phyloP scores from a whole-genome alignment of 176 grass and related monocot genomes.

The Avena eriantha region DNA sequence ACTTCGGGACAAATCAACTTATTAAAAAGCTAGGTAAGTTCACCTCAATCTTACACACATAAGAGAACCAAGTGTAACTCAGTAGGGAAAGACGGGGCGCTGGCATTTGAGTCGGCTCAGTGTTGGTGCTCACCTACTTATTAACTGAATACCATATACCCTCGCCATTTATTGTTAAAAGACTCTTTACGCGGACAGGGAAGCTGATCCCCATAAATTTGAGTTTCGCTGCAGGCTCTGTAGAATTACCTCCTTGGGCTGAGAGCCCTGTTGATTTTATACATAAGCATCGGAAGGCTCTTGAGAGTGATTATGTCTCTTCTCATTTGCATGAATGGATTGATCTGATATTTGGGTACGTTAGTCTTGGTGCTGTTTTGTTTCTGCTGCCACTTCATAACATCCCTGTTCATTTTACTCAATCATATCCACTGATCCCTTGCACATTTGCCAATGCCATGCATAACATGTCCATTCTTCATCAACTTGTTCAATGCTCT shows the following conservation, averaged over 20 bases:
- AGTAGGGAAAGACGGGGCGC: not conserved
- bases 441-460: slow-evolving; percentile 37
- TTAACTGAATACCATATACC: not conserved
- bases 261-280: slow-evolving; percentile 92
- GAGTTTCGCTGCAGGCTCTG: slow-evolving; percentile 61
- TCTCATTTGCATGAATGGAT: slow-evolving; percentile 94
- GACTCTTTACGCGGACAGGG: not conserved
- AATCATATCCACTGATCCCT: slow-evolving; percentile 9
- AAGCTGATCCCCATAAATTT: slow-evolving; percentile 27
- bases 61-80: slow-evolving; percentile 17
- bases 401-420: slow-evolving; percentile 24
- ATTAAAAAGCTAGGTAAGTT: slow-evolving; percentile 65
- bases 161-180: not conserved
- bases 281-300: slow-evolving; percentile 85
- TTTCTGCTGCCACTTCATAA: slow-evolving; percentile 38
- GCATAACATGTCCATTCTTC: slow-evolving; percentile 26
- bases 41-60: slow-evolving; percentile 20
- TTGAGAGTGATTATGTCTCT: slow-evolving; percentile 96
- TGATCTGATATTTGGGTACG: slow-evolving; percentile 97
- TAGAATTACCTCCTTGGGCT: slow-evolving; percentile 94
- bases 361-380: slow-evolving; percentile 27
- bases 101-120: not conserved
- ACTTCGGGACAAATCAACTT: slow-evolving; percentile 64
- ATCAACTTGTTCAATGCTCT: slow-evolving; percentile 4
- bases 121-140: not conserved